These are phyloP conservation scores for Diaporthe citri DNA, from an alignment of 2,329 filamentous ascomycete species.

Conservation along the genomic window DNA sequence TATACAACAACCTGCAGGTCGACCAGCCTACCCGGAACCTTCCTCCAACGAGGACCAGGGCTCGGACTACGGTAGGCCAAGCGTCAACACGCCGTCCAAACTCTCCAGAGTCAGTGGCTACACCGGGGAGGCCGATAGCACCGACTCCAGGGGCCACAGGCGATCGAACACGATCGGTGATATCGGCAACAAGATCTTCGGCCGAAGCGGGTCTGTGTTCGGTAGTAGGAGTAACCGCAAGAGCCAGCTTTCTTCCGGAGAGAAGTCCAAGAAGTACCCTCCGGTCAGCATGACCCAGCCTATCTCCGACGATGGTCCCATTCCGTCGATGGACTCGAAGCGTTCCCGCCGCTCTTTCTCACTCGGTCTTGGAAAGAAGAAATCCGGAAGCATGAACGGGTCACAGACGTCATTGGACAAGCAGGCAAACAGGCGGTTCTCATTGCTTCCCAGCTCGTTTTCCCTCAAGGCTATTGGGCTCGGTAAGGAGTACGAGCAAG, in stretches of 20 bases:
- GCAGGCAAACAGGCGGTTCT: slow-evolving; percentile 72
- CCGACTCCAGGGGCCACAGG: slow-evolving; percentile 70
- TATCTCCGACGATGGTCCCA: slow-evolving; percentile 69
- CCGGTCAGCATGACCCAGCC: slow-evolving; percentile 90
- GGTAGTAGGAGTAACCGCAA: slow-evolving; percentile 68
- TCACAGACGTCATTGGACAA: slow-evolving; percentile 70
- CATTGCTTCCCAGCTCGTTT: slow-evolving; percentile 74
- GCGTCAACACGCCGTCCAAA: slow-evolving; percentile 71
- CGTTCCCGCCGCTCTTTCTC: slow-evolving; percentile 78
- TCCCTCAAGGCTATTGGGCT: slow-evolving; percentile 75
- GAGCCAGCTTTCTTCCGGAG: slow-evolving; percentile 57
- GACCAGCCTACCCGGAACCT: slow-evolving; percentile 71
- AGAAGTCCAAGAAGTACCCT: slow-evolving; percentile 82
- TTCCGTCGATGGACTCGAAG: slow-evolving; percentile 76
- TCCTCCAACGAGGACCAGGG: slow-evolving; percentile 58
- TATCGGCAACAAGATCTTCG: slow-evolving; percentile 87
- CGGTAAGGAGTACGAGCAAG: slow-evolving; percentile 64
- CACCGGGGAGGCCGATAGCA: slow-evolving; percentile 64
- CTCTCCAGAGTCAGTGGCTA: slow-evolving; percentile 71
- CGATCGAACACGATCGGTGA: slow-evolving; percentile 82
- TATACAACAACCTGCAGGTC: slow-evolving; percentile 81
- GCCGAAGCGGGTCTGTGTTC: slow-evolving; percentile 85
- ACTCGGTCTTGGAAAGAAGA: slow-evolving; percentile 77
- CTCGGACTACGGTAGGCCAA: slow-evolving; percentile 67
- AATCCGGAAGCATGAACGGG: slow-evolving; percentile 73